Conservation (phyloP, 1,284 basidiomycete genomes). For the Irpex sp. region DNA sequence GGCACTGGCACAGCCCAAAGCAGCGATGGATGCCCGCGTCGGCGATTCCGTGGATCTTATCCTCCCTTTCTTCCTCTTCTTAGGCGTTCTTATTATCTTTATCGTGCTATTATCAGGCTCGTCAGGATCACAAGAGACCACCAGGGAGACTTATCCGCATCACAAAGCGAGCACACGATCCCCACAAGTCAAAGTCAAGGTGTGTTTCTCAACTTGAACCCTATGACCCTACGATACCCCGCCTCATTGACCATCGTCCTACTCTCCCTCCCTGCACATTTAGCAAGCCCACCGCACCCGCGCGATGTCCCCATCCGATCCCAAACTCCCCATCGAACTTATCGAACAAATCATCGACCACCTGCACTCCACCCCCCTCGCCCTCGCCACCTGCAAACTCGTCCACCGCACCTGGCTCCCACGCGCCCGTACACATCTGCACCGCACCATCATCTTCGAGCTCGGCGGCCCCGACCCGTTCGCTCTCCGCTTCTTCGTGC, state of each 20-base stretch:
- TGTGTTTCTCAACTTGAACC: neutral
- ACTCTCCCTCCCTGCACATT: too few species aligned
- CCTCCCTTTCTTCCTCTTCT: neutral
- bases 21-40: neutral
- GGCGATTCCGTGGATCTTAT: neutral
- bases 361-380: conserved; percentile 7
- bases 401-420: conserved; percentile 9
- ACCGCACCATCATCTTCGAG: conserved; percentile 9
- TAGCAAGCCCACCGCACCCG: neutral
- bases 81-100: neutral
- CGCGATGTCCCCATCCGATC: neutral
- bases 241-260: neutral
- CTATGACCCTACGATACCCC: too few species aligned
- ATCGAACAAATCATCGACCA: conserved; percentile 17
- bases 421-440: conserved; percentile 9
- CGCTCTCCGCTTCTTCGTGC: conserved; percentile 5
- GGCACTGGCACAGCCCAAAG: neutral
- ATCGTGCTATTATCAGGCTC: neutral
- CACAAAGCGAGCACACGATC: neutral
- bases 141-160: neutral
- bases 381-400: conserved; percentile 13
- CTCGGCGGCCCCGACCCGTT: conserved; percentile 14
- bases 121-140: neutral
- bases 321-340: conserved; percentile 15
- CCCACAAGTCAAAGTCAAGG: neutral